Evolutionary conservation across 352 stramenopile species (phyloP), one percentile per base, ranked within the genome.

Genomic region (Aphanomyces cochlioides): DNA sequence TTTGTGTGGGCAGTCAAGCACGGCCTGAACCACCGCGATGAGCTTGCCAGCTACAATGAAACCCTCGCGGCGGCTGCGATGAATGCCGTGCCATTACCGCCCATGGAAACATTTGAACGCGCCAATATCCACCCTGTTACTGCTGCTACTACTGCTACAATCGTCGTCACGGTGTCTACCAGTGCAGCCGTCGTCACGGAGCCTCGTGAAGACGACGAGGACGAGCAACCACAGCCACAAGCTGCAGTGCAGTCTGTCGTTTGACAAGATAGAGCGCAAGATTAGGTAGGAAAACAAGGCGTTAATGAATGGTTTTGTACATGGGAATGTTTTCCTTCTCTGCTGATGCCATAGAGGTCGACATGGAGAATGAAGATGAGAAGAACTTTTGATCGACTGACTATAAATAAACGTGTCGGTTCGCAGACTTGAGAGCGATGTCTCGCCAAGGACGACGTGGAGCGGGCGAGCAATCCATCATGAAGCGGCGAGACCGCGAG

Each of bases 41-140:
- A 95, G 50, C 83, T 95, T 64, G 77, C 79, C 21, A 80, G 81
- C 39, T 92, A 95, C 80, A 95, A 95, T 65, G 79, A 90, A 67
- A 91, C 81, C 40, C 90, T 93, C 41, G 85, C 83, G 2, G 77
- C 75, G 34, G 87, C 87, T 8, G 87, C 87, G 3, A 95, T 95
- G 84, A 95, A 92, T 73, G 87, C 87, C 3, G 79, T 87, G 28
- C 87, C 87, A 10, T 84, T 85, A 19, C 77, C 82, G 17, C 82
- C 87, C 58, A 72, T 92, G 39, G 59, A 67, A 5, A 34, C 41
- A 8, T 36, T 67, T 17, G 59, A 61, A 39, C 54, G 54, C 17
- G 17, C 54, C 17, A n/a, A 17, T 36, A 58, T 17, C 50, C 17
- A 19, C 54, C 17, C 6, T 37, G 43, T 4, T 37, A 3, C 54